phyloP scores from a whole-genome alignment of 345 rosid genomes.

The Salix exigua region DNA sequence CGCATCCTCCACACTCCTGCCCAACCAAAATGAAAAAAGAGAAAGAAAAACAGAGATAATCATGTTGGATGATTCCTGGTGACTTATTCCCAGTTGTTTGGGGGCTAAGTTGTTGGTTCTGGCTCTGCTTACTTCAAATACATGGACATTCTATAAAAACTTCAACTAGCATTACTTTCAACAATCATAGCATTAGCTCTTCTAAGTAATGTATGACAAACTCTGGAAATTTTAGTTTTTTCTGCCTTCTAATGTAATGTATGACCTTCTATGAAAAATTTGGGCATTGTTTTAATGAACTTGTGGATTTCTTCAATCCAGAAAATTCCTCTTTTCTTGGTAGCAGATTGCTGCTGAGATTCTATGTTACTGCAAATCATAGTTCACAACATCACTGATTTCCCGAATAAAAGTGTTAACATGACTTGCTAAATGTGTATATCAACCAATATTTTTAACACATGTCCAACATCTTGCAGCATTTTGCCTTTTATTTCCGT shows the following conservation, averaged over 20 bases:
- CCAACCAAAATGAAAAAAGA: neutral
- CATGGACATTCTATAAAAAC: neutral
- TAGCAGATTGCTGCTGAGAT: neutral
- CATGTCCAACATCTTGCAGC: neutral
- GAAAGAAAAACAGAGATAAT: neutral
- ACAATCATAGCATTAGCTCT: neutral
- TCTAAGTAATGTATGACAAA: neutral
- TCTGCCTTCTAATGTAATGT: neutral
- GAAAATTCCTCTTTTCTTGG: neutral
- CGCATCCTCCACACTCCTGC: neutral
- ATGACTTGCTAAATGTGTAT: neutral
- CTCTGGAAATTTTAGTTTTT: neutral
- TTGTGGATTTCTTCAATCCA: neutral
- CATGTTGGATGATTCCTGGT: neutral
- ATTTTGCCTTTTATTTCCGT: neutral
- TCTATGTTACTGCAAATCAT: neutral
- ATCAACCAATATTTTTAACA: neutral
- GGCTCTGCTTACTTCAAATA: neutral
- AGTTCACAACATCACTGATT: neutral
- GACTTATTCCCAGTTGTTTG: neutral
- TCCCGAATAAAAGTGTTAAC: neutral
- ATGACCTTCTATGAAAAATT: neutral
- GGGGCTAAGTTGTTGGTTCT: neutral
- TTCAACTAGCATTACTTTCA: slow-evolving; percentile 2
- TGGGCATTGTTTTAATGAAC: neutral